These are phyloP conservation scores for Glutinoglossum americanum DNA, from an alignment of 495 filamentous ascomycete genomes.

Conservation along the genomic window DNA sequence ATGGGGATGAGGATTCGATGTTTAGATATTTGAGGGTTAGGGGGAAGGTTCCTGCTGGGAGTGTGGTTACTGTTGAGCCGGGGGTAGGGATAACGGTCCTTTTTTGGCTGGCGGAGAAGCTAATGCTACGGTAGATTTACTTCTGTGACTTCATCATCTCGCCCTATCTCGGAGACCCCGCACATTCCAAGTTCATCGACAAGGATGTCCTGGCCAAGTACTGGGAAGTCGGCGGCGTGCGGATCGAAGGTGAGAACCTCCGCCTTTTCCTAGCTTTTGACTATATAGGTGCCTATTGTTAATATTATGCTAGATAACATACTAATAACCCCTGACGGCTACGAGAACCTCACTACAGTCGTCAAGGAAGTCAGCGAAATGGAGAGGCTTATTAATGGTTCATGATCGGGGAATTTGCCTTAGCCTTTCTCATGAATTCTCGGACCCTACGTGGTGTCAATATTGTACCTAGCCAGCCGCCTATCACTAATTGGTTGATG, in stretches of 20 bases:
- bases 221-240: constrained; percentile 77
- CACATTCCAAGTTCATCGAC: constrained; percentile 53
- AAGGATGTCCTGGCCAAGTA: constrained; percentile 51
- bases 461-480: no score
- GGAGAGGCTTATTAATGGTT: constrained; percentile 29
- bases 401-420: no score
- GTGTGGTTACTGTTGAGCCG: constrained; percentile 79
- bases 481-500: no score
- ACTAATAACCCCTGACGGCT: constrained; percentile 53
- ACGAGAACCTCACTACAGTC: constrained; percentile 59
- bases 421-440: no score
- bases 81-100: constrained; percentile 31
- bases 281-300: not conserved
- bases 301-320: constrained; percentile 34
- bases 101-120: no score
- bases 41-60: constrained; percentile 47
- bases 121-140: constrained; percentile 60
- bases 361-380: constrained; percentile 54
- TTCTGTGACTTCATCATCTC: constrained; percentile 88
- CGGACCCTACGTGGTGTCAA: no score
- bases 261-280: constrained; percentile 10
- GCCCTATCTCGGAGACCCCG: constrained; percentile 49
- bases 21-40: constrained; percentile 74
- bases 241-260: constrained; percentile 34
- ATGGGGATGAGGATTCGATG: constrained; percentile 62